Evolutionary conservation across 1,284 basidiomycete genomes (phyloP).

Genomic region (Trichosporon sp.): DNA sequence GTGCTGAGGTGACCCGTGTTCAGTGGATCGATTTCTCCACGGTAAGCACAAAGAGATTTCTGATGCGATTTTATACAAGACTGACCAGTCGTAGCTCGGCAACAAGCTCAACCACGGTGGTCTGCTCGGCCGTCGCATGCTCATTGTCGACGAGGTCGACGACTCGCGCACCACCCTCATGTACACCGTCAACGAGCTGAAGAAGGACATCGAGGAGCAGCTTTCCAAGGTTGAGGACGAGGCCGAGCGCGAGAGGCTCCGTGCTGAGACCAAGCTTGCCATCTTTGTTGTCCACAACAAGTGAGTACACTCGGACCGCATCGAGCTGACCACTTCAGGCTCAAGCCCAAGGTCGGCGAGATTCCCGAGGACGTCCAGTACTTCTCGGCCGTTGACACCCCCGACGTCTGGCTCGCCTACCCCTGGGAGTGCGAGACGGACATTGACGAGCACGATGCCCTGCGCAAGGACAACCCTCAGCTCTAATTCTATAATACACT

Average conservation of each 20-base stretch:
- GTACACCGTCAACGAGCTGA: conserved; percentile 79
- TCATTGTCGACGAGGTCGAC: conserved; percentile 91
- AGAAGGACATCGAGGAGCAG: conserved; percentile 76
- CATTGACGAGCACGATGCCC: conserved; percentile 42
- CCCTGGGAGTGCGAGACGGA: conserved; percentile 46
- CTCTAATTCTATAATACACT: background rate
- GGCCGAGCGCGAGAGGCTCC: conserved; percentile 62
- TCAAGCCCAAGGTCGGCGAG: conserved; percentile 71
- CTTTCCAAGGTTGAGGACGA: conserved; percentile 57
- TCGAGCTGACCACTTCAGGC: conserved; percentile 35
- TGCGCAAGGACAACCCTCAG: conserved; percentile 33
- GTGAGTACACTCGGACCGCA: conserved; percentile 22
- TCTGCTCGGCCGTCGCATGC: conserved; percentile 69
- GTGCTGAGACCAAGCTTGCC: conserved; percentile 65
- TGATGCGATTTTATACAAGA: background rate
- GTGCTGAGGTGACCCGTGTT: conserved; percentile 77
- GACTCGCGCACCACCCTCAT: conserved; percentile 87
- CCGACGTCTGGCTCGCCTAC: conserved; percentile 49
- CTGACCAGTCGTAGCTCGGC: conserved; percentile 32
- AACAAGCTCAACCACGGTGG: conserved; percentile 42
- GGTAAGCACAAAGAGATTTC: conserved; percentile 58
- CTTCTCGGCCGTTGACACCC: conserved; percentile 48
- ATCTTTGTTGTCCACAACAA: conserved; percentile 96
- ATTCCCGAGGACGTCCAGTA: conserved; percentile 55
- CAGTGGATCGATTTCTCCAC: conserved; percentile 66